Evolutionary conservation across 768 basidiomycete genomes (phyloP).

Genomic region (Cubamyces lactineus): DNA sequence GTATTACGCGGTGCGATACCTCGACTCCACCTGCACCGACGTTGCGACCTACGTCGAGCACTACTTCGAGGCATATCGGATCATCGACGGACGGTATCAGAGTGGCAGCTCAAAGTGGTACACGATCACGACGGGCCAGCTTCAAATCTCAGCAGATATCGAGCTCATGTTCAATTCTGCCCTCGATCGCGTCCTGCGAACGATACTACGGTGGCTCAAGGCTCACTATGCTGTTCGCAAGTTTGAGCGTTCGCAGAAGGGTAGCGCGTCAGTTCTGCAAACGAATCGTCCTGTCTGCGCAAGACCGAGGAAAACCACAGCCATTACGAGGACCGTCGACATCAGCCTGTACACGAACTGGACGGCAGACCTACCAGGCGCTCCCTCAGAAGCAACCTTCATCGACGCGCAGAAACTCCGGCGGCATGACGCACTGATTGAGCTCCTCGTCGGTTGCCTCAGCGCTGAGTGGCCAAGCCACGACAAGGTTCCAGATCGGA

Average conservation of each 20-base stretch:
- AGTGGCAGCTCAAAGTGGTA: neutral
- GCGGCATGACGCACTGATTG: neutral
- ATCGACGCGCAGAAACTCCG: neutral
- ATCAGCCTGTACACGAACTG: no score
- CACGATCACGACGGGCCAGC: neutral
- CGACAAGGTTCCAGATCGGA: neutral
- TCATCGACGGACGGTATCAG: neutral
- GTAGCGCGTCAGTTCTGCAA: neutral
- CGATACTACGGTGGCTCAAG: neutral
- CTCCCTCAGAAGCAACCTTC: neutral
- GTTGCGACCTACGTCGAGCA: neutral
- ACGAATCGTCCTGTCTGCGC: neutral
- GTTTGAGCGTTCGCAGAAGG: neutral
- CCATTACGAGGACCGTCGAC: no score
- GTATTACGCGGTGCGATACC: neutral
- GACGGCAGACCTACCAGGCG: no score
- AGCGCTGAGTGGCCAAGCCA: neutral
- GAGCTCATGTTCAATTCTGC: neutral
- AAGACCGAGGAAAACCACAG: neutral
- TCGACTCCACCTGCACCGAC: neutral
- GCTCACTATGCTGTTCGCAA: neutral
- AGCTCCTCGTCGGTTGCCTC: neutral
- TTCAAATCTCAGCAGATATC: neutral
- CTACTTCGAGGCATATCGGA: neutral
- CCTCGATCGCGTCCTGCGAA: neutral